Evolutionary conservation across 1,139 yeast genomes (phyloP).

Genomic region (Saccharomyces hybrid): DNA sequence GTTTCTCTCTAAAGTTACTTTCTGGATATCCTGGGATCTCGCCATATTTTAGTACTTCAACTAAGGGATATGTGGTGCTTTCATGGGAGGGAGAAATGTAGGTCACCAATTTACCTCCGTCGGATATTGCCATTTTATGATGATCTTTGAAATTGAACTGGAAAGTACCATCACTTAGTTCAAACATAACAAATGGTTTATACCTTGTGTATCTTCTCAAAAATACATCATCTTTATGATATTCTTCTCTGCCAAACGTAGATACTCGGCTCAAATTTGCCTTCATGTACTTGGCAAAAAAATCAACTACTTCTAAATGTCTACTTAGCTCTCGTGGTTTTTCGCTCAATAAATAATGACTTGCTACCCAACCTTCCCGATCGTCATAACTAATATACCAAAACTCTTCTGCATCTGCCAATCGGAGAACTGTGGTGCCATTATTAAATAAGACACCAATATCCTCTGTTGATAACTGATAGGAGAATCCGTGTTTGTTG

Average conservation of each 20-base stretch:
- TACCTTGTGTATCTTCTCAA: conserved; percentile 77
- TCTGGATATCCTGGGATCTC: conserved; percentile 59
- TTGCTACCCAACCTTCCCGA: conserved; percentile 65
- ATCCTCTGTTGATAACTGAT: conserved; percentile 82
- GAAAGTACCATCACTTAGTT: conserved; percentile 82
- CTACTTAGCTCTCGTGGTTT: conserved; percentile 58
- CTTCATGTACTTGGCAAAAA: conserved; percentile 78
- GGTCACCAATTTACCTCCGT: conserved; percentile 67
- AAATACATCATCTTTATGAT: conserved; percentile 55
- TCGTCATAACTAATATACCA: conserved; percentile 53
- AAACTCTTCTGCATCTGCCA: conserved; percentile 55
- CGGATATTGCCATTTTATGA: conserved; percentile 75
- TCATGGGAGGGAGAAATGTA: conserved; percentile 74
- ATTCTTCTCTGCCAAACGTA: conserved; percentile 37
- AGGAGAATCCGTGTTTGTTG: conserved; percentile 90
- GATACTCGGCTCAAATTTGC: conserved; percentile 72
- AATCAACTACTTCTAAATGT: conserved; percentile 75
- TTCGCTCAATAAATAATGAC: conserved; percentile 48
- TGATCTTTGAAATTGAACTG: conserved; percentile 96
- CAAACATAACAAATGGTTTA: conserved; percentile 80
- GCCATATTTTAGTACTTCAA: conserved; percentile 53
- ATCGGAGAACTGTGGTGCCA: conserved; percentile 68
- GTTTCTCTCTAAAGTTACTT: conserved; percentile 39
- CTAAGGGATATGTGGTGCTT: conserved; percentile 61
- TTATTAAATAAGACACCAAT: conserved; percentile 90